These are phyloP conservation scores for Plectosphaerella plurivora DNA, from an alignment of 2,329 filamentous ascomycete genomes.

Conservation along the genomic window DNA sequence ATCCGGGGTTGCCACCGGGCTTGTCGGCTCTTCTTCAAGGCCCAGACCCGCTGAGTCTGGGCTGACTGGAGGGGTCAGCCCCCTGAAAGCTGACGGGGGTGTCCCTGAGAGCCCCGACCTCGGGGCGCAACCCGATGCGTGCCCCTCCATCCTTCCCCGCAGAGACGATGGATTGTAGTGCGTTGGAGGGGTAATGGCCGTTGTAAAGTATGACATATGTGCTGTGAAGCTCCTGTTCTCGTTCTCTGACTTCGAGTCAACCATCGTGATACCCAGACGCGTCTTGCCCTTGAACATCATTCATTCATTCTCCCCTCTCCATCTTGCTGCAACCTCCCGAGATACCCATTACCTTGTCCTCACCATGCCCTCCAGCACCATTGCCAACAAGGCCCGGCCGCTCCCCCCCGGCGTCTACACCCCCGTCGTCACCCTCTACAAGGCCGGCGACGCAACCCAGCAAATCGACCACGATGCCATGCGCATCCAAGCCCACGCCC, in stretches of 20 bases:
- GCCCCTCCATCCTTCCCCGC: not conserved
- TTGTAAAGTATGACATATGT: not conserved
- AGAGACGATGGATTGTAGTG: not conserved
- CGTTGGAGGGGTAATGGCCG: conserved; percentile 2
- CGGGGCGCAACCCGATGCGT: not conserved
- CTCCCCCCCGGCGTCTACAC: conserved; percentile 40
- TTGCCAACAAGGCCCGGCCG: conserved; percentile 28
- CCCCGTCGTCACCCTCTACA: conserved; percentile 42
- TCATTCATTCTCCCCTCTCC: not conserved
- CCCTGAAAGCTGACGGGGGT: no score
- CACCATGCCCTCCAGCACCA: conserved; percentile 21
- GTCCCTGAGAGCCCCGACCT: not conserved
- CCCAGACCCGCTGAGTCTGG: no score
- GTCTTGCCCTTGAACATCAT: not conserved
- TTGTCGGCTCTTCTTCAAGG: no score
- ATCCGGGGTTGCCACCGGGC: no score
- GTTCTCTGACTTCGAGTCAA: not conserved
- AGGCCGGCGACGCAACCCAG: conserved; percentile 29
- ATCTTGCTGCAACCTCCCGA: not conserved
- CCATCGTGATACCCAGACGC: not conserved
- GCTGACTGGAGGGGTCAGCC: no score
- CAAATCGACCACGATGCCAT: conserved; percentile 39
- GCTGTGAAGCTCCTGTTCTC: not conserved
- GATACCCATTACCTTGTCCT: not conserved
- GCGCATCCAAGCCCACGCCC: conserved; percentile 33